phyloP scores from a whole-genome alignment of 371 early-diverging fungal species.

The Mortierella sp. region DNA sequence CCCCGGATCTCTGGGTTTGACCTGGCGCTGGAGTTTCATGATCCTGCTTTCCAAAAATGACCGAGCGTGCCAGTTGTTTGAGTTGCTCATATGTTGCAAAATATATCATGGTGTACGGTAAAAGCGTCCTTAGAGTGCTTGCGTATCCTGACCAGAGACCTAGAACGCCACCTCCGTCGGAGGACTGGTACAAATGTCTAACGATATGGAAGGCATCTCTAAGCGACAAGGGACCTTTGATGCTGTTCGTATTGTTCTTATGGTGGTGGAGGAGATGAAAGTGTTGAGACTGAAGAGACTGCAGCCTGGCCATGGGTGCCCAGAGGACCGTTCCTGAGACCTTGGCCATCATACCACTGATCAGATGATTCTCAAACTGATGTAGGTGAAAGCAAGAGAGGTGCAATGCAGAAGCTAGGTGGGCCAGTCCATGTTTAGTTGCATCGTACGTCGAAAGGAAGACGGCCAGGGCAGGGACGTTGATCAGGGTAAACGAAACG shows the following conservation, averaged over 20 bases:
- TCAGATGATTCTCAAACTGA: constrained; percentile 26
- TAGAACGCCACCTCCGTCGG: constrained; percentile 10
- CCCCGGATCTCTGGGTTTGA: too few relatives aligned
- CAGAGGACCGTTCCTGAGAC: constrained; percentile 28
- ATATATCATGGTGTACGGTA: constrained; percentile 48
- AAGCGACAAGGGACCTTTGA: constrained; percentile 16
- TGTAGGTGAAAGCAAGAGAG: constrained; percentile 13
- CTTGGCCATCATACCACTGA: constrained; percentile 45
- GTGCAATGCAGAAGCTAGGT: constrained; percentile 3
- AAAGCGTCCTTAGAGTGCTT: constrained; percentile 13
- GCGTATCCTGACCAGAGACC: constrained; percentile 45
- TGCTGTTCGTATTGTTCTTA: too few relatives aligned
- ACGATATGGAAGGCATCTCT: constrained; percentile 13
- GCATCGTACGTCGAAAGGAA: constrained; percentile 50
- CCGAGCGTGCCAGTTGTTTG: constrained; percentile 31
- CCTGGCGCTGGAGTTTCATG: too few relatives aligned
- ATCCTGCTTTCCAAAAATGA: background rate
- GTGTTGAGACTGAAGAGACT: constrained; percentile 5
- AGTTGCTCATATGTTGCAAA: constrained; percentile 48
- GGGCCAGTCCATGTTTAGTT: constrained; percentile 18
- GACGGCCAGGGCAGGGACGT: constrained; percentile 39
- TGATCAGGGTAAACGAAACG: constrained; percentile 29
- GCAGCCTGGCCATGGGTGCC: constrained; percentile 46
- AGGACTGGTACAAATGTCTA: constrained; percentile 15
- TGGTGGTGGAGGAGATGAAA: too few relatives aligned